These are phyloP conservation scores for Septoria linicola DNA, from an alignment of 2,329 filamentous ascomycete species.

Conservation along the genomic window DNA sequence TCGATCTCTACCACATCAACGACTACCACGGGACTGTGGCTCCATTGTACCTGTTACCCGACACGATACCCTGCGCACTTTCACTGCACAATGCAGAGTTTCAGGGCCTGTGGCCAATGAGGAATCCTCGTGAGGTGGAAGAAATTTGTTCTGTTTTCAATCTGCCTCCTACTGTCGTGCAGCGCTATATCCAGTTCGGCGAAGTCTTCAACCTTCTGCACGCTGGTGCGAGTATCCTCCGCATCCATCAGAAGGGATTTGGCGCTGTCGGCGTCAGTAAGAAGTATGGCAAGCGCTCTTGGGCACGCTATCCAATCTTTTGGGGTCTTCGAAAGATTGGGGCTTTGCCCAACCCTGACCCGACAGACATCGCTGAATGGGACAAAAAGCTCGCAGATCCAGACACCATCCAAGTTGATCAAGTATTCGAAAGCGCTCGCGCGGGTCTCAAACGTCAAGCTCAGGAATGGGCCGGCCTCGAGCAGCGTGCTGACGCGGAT, in stretches of 20 bases:
- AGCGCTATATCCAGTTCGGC: slow-evolving; percentile 65
- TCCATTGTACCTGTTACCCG: slow-evolving; percentile 63
- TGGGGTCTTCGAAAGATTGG: slow-evolving; percentile 65
- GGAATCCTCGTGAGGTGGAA: slow-evolving; percentile 58
- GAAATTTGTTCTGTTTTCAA: slow-evolving; percentile 68
- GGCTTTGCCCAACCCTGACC: slow-evolving; percentile 64
- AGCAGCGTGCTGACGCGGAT: slow-evolving; percentile 61
- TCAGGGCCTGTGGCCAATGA: slow-evolving; percentile 67
- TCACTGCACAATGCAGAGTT: slow-evolving; percentile 70
- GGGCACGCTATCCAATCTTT: slow-evolving; percentile 67
- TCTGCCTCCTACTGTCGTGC: slow-evolving; percentile 56
- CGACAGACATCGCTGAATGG: slow-evolving; percentile 63
- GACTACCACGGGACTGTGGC: slow-evolving; percentile 65
- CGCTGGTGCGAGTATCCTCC: slow-evolving; percentile 64
- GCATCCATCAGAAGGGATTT: slow-evolving; percentile 66
- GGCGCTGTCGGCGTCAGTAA: slow-evolving; percentile 67
- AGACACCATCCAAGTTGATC: slow-evolving; percentile 54
- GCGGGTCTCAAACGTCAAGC: slow-evolving; percentile 59
- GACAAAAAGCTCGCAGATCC: slow-evolving; percentile 54
- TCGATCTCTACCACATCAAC: slow-evolving; percentile 67
- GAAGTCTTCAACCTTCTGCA: slow-evolving; percentile 69
- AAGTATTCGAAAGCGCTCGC: slow-evolving; percentile 54
- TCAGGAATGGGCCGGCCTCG: slow-evolving; percentile 66
- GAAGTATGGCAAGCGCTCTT: slow-evolving; percentile 67
- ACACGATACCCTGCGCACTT: slow-evolving; percentile 61